Base-by-base conservation (phyloP, 495 filamentous ascomycete genomes). In the Podospora bellae-mahoneyi region DNA sequence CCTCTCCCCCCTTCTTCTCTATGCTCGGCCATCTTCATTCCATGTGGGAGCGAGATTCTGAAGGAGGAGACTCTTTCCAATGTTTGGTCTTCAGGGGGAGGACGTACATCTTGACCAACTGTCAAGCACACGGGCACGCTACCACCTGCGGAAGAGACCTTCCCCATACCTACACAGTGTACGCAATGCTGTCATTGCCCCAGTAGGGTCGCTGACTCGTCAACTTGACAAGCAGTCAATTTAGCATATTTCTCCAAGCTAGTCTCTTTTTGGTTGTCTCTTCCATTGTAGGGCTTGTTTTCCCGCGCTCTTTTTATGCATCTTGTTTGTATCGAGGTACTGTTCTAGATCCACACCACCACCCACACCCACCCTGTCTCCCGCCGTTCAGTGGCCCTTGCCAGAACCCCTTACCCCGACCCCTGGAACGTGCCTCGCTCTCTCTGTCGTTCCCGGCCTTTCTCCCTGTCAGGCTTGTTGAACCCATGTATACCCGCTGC, bases 371-470 rank as follows among this genome's bases (percentile, higher is more conserved):
- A 0, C 55, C 19, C n/a, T 58, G 10, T 23, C 20, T 44, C 34
- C 54, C 64, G 64, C 63, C 57, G 20, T 26, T 66, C 64, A 54
- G 16, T 61, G 60, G 60, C 28, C 64, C 55, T 55, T 18, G 64
- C 66, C 57, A 68, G 48, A 61, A 58, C 55, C 55, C 55, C 55
- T 20, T 19, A 20, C 55, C 55, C 60, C 48, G 32, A 19, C 64
- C 64, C 72, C 56, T 69, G 66, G 61, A 60, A 18, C 39, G 7
- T 48, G 39, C 39, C 39, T 48, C 39, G 39, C 67, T 63, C 32
- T 71, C 23, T 48, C 68, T 55, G 60, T 34, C 65, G 67, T 60
- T 60, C 63, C 62, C 68, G 64, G 66, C 58, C 66, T 64, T 71
- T 69, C 68, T 72, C 68, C 57, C 62, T 57, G n/a, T 3, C 55